Base-by-base conservation (phyloP, 805 yeast species). In the Ogataea thermomethanolica region DNA sequence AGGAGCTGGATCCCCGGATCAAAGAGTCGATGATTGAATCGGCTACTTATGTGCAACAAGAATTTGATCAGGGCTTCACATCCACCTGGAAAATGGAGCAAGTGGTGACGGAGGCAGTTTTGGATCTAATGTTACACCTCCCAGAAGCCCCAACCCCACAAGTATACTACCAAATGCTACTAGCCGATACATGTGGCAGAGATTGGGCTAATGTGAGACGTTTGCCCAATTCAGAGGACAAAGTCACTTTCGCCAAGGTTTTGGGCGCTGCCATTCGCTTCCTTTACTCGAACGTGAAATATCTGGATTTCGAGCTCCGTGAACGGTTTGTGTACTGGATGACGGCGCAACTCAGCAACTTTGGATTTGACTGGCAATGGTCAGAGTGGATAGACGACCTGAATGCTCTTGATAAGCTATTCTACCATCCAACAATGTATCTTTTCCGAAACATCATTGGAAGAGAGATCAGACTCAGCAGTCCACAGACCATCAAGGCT, bases 341-440 rank as follows among this genome's bases (percentile, higher is more conserved):
- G 69, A 74, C 95, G 1, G 81, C 86, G 41, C 99, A 93, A 64
- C 76, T 93, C 60, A 84, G 95, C 54, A 93, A 91, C 59, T 93
- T 91, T 62, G 89, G 84, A 42, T 93, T 87, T 65, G 86, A 90
- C 26, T 93, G 99, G 99, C 88, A 89, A 58, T 93, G 99, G 99
- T 79, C 77, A 48, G 98, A 90, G 61, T 93, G 99, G 99, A 77
- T 73, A 21, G 65, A 62, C 2, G 85, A 81, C 53, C 71, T 81
- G 0, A 53, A 58, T n/a, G 61, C 59, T 33, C 71, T 68, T 33
- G 62, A 67, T 7, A 61, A 68, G 8, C 66, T 73, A 25, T 59
- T 66, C 25, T 79, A 76, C 54, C 90, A 86, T 56, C 96, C 97
- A 9, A 79, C 78, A 50, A 71, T 76, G 46, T 76, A 74, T 33